Percentiles rank a stretch among this genome's conserved stretches.
phyloP scores from a whole-genome alignment of 352 stramenopile species.

The Phytophthora uliginosa region DNA sequence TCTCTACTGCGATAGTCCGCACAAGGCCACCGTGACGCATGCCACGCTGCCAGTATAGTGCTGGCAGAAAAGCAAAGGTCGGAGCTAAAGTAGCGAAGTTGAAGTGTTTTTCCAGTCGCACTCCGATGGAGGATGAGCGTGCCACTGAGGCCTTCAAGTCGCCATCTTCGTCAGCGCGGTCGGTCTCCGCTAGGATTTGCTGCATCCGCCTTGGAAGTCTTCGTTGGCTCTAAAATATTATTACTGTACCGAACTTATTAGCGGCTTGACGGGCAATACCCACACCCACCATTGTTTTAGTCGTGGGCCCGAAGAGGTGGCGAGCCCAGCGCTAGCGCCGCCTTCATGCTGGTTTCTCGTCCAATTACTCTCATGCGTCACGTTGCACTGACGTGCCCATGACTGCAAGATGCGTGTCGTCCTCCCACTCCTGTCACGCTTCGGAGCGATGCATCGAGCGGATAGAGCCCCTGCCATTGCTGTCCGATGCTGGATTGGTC shows the following conservation, averaged over 20 bases:
- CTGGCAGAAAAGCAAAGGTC: slow-evolving; percentile 13
- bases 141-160: slow-evolving; percentile 17
- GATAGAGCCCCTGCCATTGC: not conserved
- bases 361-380: slow-evolving; percentile 24
- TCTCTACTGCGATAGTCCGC: not conserved
- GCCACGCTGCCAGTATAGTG: not conserved
- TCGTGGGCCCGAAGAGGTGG: too few relatives aligned
- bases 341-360: slow-evolving; percentile 5
- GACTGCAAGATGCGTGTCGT: slow-evolving; percentile 6
- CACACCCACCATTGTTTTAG: too few relatives aligned
- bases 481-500: not conserved
- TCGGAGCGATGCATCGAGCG: slow-evolving; percentile 1
- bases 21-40: not conserved
- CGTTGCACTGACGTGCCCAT: slow-evolving; percentile 20
- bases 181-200: slow-evolving; percentile 29
- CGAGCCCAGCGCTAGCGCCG: not conserved
- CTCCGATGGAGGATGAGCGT: not conserved
- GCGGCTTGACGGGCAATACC: not conserved
- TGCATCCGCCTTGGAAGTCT: not conserved
- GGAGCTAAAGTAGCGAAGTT: not conserved
- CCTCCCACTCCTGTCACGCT: slow-evolving; percentile 22
- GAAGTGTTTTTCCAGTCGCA: slow-evolving; percentile 25
- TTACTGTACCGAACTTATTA: too few relatives aligned
- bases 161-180: slow-evolving; percentile 27
- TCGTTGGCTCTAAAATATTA: not conserved